phyloP scores from a whole-genome alignment of 2,329 filamentous ascomycete species.

The Neonectria ditissima region DNA sequence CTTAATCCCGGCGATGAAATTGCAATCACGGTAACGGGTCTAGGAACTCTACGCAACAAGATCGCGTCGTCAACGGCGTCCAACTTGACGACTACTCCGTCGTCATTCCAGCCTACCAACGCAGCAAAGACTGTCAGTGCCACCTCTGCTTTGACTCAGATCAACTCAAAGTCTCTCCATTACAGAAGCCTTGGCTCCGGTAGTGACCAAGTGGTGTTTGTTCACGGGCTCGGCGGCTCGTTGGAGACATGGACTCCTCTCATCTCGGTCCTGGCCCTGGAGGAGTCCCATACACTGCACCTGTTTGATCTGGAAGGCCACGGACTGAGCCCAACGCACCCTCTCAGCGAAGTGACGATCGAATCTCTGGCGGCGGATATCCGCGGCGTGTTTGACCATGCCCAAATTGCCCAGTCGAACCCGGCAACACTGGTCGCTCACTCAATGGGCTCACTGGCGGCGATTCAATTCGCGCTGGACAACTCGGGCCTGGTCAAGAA shows the following conservation, averaged over 20 bases:
- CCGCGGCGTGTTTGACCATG: conserved; percentile 50
- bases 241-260: conserved; percentile 60
- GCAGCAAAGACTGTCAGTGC: conserved; percentile 30
- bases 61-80: conserved; percentile 13
- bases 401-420: conserved; percentile 43
- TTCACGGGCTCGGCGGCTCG: conserved; percentile 67
- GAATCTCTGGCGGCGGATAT: conserved; percentile 58
- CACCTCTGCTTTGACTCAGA: conserved; percentile 47
- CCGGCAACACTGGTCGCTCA: conserved; percentile 61
- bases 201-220: conserved; percentile 55
- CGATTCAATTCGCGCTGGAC: conserved; percentile 54
- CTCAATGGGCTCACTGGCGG: conserved; percentile 63
- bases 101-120: conserved; percentile 31
- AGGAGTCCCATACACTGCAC: conserved; percentile 40
- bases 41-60: conserved; percentile 34
- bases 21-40: conserved; percentile 46
- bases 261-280: conserved; percentile 47
- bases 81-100: conserved; percentile 1
- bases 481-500: conserved; percentile 55
- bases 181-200: conserved; percentile 50
- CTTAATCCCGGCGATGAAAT: conserved; percentile 56
- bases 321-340: conserved; percentile 63
- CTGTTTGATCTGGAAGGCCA: conserved; percentile 68
- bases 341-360: conserved; percentile 56
- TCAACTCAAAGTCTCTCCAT: conserved; percentile 57